Percentiles rank a stretch among this genome's conserved stretches.
Evolutionary conservation across 305 asterid genomes (phyloP).

Genomic region (Ajuga reptans): DNA sequence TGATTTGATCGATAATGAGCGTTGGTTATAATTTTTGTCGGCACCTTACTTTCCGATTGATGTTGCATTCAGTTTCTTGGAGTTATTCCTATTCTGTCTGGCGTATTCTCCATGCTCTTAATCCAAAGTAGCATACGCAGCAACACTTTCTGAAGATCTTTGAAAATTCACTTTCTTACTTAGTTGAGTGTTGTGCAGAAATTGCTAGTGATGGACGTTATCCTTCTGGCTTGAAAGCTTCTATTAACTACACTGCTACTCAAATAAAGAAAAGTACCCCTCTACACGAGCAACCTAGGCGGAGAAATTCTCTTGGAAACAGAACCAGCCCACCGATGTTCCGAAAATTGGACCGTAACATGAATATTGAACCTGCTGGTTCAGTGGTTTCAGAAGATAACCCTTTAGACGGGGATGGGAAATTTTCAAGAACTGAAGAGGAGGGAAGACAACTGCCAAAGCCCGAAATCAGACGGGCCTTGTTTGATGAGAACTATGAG

Average conservation of each 20-base stretch:
- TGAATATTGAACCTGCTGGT: conserved; percentile 25
- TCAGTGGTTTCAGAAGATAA: conserved; percentile 27
- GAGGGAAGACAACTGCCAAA: conserved; percentile 28
- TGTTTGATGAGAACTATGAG: conserved; percentile 28
- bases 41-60: not conserved
- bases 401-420: conserved; percentile 25
- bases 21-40: not conserved
- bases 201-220: conserved; percentile 38
- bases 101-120: not conserved
- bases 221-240: conserved; percentile 31
- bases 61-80: not conserved
- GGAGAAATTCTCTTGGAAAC: conserved; percentile 32
- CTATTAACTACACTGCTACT: conserved; percentile 30
- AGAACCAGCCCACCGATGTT: conserved; percentile 52
- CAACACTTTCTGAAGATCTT: not conserved
- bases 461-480: conserved; percentile 39
- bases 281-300: conserved; percentile 24
- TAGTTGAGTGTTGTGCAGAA: conserved; percentile 26
- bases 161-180: not conserved
- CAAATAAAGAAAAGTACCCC: conserved; percentile 32
- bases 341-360: conserved; percentile 48
- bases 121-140: not conserved
- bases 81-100: not conserved
- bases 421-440: conserved; percentile 21
- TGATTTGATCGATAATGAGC: not conserved